These are phyloP conservation scores for Terana coerulea DNA, from an alignment of 768 basidiomycete species.

Conservation along the genomic window DNA sequence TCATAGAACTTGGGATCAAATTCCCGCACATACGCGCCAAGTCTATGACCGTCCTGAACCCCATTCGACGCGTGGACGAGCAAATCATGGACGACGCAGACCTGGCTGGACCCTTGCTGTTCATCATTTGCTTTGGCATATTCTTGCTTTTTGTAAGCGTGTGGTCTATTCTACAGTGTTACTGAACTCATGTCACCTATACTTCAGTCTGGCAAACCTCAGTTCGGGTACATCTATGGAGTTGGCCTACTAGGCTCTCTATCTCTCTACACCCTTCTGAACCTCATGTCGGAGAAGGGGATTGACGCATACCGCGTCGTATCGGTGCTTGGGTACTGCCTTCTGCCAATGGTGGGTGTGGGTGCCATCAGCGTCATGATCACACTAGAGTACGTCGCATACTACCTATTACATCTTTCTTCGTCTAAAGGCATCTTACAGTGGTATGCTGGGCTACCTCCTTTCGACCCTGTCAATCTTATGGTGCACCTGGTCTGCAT, in stretches of 20 bases:
- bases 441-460: slow-evolving; percentile 82
- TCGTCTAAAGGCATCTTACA: slow-evolving; percentile 26
- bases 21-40: slow-evolving; percentile 94
- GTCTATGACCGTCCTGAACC: slow-evolving; percentile 93
- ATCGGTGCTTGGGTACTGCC: slow-evolving; percentile 94
- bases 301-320: slow-evolving; percentile 96
- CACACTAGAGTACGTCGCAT: slow-evolving; percentile 87
- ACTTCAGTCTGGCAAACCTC: slow-evolving; percentile 90
- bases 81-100: slow-evolving; percentile 99
- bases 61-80: slow-evolving; percentile 76
- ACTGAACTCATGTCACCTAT: too few relatives aligned
- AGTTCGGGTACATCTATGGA: slow-evolving; percentile 98
- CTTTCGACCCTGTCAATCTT: slow-evolving; percentile 78
- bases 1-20: slow-evolving; percentile 92
- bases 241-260: slow-evolving; percentile 92
- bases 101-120: slow-evolving; percentile 91
- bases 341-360: slow-evolving; percentile 95
- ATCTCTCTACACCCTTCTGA: slow-evolving; percentile 91
- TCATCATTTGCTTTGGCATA: slow-evolving; percentile 92
- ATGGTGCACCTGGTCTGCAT: slow-evolving; percentile 98
- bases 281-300: slow-evolving; percentile 92
- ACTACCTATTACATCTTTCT: too few relatives aligned
- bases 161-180: slow-evolving; percentile 13
- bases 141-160: slow-evolving; percentile 77
- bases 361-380: slow-evolving; percentile 84